Evolutionary conservation across 352 stramenopile genomes (phyloP).

Genomic region (Blastocystis sp.): DNA sequence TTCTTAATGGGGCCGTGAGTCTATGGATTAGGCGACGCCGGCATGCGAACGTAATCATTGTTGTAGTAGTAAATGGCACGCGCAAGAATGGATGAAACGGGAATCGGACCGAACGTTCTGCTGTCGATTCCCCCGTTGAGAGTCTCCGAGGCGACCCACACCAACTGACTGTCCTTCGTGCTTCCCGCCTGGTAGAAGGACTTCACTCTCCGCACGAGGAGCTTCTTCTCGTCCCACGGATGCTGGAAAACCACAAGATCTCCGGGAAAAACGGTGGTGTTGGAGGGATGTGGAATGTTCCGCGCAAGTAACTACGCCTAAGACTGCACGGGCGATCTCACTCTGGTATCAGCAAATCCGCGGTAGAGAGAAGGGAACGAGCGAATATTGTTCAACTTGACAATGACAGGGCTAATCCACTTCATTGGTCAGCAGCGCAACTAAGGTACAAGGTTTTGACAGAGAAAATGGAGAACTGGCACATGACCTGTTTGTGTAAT

Average conservation of each 20-base stretch:
- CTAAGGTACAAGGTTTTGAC: too few relatives aligned
- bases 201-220: conserved; percentile 38
- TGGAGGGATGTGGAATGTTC: conserved; percentile 20
- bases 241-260: conserved; percentile 56
- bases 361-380: conserved; percentile 65
- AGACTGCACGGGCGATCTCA: background rate
- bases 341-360: conserved; percentile 52
- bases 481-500: too few relatives aligned
- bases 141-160: conserved; percentile 60
- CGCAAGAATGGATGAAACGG: conserved; percentile 59
- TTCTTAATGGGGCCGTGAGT: conserved; percentile 60
- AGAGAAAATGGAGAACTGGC: too few relatives aligned
- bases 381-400: conserved; percentile 68
- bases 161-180: background rate
- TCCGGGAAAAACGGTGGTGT: conserved; percentile 42
- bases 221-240: conserved; percentile 34
- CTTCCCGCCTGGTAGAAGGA: background rate
- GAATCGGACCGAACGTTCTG: conserved; percentile 49
- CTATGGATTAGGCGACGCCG: background rate
- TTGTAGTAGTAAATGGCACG: conserved; percentile 64
- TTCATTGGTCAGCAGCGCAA: conserved; percentile 23
- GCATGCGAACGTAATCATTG: background rate
- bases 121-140: conserved; percentile 56
- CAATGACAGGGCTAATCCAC: conserved; percentile 64
- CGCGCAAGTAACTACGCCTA: conserved; percentile 37